These are phyloP conservation scores for Eucalyptus erythrocorys DNA, from an alignment of 345 rosid species.

Conservation along the genomic window DNA sequence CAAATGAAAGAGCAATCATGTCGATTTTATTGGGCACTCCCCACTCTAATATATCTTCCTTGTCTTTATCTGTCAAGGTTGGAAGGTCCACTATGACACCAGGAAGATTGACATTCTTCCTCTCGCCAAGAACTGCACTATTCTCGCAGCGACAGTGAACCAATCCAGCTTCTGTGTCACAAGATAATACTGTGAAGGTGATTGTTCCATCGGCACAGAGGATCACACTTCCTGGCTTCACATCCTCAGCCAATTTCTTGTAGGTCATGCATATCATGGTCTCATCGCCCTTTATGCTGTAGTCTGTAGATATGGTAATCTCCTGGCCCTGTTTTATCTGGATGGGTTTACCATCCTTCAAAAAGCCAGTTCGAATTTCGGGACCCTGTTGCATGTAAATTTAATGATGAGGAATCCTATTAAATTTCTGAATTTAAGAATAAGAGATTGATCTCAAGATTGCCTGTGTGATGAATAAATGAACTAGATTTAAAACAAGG, in stretches of 20 bases:
- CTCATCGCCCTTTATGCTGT: slow-evolving; percentile 65
- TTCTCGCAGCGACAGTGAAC: slow-evolving; percentile 87
- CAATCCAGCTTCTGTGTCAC: slow-evolving; percentile 56
- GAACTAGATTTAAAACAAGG: background rate
- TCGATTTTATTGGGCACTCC: slow-evolving; percentile 90
- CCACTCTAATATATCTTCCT: slow-evolving; percentile 88
- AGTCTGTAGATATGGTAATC: slow-evolving; percentile 77
- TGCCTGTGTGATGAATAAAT: background rate
- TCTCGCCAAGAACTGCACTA: slow-evolving; percentile 88
- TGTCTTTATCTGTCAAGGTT: slow-evolving; percentile 92
- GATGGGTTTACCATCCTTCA: slow-evolving; percentile 56
- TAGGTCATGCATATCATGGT: slow-evolving; percentile 82
- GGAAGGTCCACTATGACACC: slow-evolving; percentile 98
- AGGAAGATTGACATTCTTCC: slow-evolving; percentile 96
- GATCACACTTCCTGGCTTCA: slow-evolving; percentile 79
- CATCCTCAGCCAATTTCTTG: slow-evolving; percentile 76
- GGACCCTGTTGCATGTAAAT: slow-evolving; percentile 41
- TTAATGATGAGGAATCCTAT: background rate
- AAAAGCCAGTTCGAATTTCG: slow-evolving; percentile 74
- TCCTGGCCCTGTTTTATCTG: slow-evolving; percentile 72
- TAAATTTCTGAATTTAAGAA: background rate
- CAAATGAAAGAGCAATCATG: slow-evolving; percentile 96
- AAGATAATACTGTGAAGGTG: slow-evolving; percentile 67
- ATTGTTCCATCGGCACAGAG: slow-evolving; percentile 98
- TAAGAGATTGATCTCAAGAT: background rate